Base-by-base conservation (phyloP, 2,329 filamentous ascomycete species). In the Podosphaera fusca region DNA sequence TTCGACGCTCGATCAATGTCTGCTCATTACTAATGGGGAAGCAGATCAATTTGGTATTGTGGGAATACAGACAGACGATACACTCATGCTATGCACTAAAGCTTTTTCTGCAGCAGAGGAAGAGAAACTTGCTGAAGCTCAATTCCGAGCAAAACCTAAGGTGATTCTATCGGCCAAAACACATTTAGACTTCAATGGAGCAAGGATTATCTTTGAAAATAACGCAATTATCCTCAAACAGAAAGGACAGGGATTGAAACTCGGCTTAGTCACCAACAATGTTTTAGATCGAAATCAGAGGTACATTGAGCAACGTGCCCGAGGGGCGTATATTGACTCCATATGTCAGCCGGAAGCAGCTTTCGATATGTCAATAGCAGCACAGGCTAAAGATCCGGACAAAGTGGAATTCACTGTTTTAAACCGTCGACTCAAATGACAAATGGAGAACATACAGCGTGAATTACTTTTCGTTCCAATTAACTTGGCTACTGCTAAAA, bases 1-100 rank as follows among this genome's bases (percentile, higher is more conserved):
- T n/a, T n/a, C n/a, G n/a, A n/a, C n/a, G n/a, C n/a, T n/a, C n/a
- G n/a, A n/a, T n/a, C n/a, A n/a, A n/a, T n/a, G n/a, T 33, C 38
- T 57, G 12, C 31, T 57, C 9, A 36, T 35, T 38, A 14, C n/a
- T 10, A 52, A 36, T 53, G 35, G 33, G 31, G 2, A 53, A 53
- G 34, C n/a, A n/a, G 38, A 57, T 29, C 38, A 38, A n/a, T 57
- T 57, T 55, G 56, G 40, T 10, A 42, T 58, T 35, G 34, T 58
- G 31, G 56, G 56, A 9, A 9, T 58, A 4, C 56, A 58, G 46
- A 58, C 56, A 4, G 56, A 58, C 40, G 51, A 58, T 51, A 57
- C 56, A 7, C 40, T 58, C 14, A 36, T 55, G 30, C 14, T 45
- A n/a, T 38, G 33, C 33, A 38, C 49, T 31, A 14, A 29, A 4